Evolutionary conservation across 768 basidiomycete species (phyloP), one percentile per base, ranked within the genome.

Genomic region (Tulasnella calospora): DNA sequence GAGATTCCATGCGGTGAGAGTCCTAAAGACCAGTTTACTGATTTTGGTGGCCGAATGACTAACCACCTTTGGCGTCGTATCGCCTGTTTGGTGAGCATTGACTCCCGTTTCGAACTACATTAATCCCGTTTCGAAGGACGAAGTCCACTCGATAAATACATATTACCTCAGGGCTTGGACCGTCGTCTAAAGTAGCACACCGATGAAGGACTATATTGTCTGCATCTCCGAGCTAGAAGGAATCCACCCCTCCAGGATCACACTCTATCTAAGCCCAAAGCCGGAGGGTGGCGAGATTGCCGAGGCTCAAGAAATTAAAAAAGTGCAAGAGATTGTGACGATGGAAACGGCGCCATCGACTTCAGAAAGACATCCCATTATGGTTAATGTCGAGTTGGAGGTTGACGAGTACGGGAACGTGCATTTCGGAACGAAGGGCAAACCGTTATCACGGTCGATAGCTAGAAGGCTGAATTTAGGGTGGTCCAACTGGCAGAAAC

Each of bases 211-310:
- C 21, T 72, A 72, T 33, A 72, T 72, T n/a, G 6, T 3, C 71
- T 38, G 41, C 38, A 72, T 72, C 71, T 27, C 30, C 27, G n/a
- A 27, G 36, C 71, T 40, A 27, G 71, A 72, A 72, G 44, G 44
- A 10, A 72, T 72, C 21, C 71, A 72, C 35, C 71, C 71, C n/a
- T 72, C 71, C n/a, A 6, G 71, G 9, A 72, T 72, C 35, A 72
- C 38, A 2, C 38, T 72, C 5, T 72, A 35, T 17, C 38, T 67
- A 15, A 13, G 61, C 12, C 8, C 61, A 33, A 8, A 67, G n/a
- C 2, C 30, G 2, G 61, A n/a, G 12, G 33, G 10, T 3, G 23
- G 71, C 15, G 44, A n/a, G 9, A 41, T 35, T 9, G 61, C 27
- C 27, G 61, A 67, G 33, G 33, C 61, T 30, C 61, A 35, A 67